Conservation (phyloP, 371 early-diverging fungal species). For the Mortierella polycephala region DNA sequence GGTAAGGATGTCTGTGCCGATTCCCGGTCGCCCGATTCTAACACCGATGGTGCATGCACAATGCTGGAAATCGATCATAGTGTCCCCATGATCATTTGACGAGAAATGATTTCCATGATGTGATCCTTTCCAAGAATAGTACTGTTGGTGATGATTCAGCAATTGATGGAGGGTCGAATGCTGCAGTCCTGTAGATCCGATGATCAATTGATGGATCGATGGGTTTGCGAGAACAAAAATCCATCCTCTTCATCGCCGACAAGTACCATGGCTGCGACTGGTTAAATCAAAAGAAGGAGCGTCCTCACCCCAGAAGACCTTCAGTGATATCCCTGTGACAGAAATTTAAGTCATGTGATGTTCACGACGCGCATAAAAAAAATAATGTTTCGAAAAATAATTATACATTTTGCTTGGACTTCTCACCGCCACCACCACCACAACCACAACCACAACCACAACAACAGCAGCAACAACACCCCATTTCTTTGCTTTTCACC, state of each 20-base stretch:
- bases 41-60: neutral
- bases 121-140: neutral
- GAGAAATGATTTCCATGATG: neutral
- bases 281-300: slow-evolving; percentile 46
- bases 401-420: too few relatives aligned
- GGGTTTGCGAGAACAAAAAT: neutral
- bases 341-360: neutral
- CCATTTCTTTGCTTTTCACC: too few relatives aligned
- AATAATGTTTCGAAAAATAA: too few relatives aligned
- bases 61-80: slow-evolving; percentile 18
- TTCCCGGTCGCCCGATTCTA: too few relatives aligned
- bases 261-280: slow-evolving; percentile 31
- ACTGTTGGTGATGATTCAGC: neutral
- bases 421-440: too few relatives aligned
- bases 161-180: too few relatives aligned
- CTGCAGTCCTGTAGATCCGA: too few relatives aligned
- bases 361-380: neutral
- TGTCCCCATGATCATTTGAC: slow-evolving; percentile 10
- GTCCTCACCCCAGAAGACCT: neutral
- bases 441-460: too few relatives aligned
- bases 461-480: too few relatives aligned
- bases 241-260: neutral
- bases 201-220: slow-evolving; percentile 45
- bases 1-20: too few relatives aligned
- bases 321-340: neutral